A percentile compares a stretch with the other conserved stretches of the same genome.
Conservation (phyloP, 2,329 filamentous ascomycete genomes). For the Penicillium sp. region DNA sequence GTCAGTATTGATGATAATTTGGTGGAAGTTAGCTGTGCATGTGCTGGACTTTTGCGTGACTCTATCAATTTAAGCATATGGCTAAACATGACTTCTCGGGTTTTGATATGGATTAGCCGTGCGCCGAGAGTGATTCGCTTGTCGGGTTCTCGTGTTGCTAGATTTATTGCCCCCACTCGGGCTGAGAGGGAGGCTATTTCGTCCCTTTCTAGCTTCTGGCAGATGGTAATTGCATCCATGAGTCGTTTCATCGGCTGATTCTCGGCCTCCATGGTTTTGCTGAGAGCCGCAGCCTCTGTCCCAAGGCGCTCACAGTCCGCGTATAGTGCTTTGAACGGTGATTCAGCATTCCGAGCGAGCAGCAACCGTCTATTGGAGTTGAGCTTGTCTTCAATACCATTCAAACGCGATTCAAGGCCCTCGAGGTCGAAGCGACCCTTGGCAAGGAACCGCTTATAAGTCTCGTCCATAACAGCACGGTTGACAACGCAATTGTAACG, state of each 20-base stretch:
- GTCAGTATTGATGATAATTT: not conserved
- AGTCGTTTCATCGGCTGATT: conserved; percentile 13
- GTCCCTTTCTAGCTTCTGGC: not conserved
- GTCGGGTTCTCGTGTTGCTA: conserved; percentile 1
- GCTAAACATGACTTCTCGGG: not conserved
- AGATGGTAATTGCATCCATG: conserved; percentile 4
- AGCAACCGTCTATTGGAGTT: not conserved
- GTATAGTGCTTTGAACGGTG: not conserved
- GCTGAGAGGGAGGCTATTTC: not conserved
- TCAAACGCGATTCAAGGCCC: no score
- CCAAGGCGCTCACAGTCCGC: no score
- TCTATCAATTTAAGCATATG: not conserved
- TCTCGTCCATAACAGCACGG: conserved; percentile 14
- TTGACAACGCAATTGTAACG: conserved; percentile 15
- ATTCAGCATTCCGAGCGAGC: no score
- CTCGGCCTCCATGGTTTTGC: conserved; percentile 1
- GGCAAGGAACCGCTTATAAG: not conserved
- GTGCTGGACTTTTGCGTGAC: not conserved
- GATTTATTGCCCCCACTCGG: not conserved
- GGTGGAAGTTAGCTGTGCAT: not conserved
- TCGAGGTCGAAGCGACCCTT: no score
- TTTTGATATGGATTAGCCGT: conserved; percentile 1
- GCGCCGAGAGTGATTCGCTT: conserved; percentile 10
- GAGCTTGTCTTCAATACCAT: not conserved
- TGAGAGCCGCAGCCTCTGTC: not conserved